Percentiles rank a stretch among this genome's conserved stretches.
These are phyloP conservation scores for Agrocybe pediades DNA, from an alignment of 768 basidiomycete genomes.

Conservation along the genomic window DNA sequence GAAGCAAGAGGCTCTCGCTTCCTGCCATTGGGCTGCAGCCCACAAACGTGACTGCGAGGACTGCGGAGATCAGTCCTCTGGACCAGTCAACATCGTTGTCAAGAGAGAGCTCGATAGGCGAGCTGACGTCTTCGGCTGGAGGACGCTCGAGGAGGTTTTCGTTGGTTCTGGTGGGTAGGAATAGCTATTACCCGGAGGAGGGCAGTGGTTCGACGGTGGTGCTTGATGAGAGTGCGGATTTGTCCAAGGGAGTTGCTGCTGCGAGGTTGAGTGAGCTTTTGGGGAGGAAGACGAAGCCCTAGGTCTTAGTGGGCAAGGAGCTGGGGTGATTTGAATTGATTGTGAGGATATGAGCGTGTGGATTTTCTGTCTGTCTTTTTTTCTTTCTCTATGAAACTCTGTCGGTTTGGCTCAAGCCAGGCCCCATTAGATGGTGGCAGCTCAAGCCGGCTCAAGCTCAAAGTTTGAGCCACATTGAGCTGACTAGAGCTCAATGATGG, in stretches of 20 bases:
- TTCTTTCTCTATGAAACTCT: too few relatives aligned
- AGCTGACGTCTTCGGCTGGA: conserved; percentile 6
- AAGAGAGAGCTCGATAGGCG: conserved; percentile 12
- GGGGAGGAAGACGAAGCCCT: conserved; percentile 31
- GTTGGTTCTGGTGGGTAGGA: conserved; percentile 48
- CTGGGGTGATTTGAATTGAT: too few relatives aligned
- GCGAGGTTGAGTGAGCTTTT: conserved; percentile 58
- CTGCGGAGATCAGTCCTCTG: conserved; percentile 31
- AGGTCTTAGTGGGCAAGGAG: too few relatives aligned
- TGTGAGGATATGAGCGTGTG: too few relatives aligned
- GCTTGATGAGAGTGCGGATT: conserved; percentile 15
- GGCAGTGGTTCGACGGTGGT: conserved; percentile 1
- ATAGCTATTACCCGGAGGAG: conserved; percentile 21
- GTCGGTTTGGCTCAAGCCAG: too few relatives aligned
- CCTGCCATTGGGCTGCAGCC: conserved; percentile 79
- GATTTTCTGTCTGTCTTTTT: too few relatives aligned
- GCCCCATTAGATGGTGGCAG: too few relatives aligned
- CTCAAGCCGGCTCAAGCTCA: too few relatives aligned
- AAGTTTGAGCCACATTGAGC: too few relatives aligned
- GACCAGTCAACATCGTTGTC: conserved; percentile 14
- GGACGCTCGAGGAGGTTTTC: conserved; percentile 54
- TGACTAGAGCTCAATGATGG: too few relatives aligned
- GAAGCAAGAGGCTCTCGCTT: conserved; percentile 71
- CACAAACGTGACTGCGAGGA: conserved; percentile 66
- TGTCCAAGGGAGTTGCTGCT: conserved; percentile 50